Conservation (phyloP, 768 basidiomycete species). For the Boletus pseudo-olivaceus region DNA sequence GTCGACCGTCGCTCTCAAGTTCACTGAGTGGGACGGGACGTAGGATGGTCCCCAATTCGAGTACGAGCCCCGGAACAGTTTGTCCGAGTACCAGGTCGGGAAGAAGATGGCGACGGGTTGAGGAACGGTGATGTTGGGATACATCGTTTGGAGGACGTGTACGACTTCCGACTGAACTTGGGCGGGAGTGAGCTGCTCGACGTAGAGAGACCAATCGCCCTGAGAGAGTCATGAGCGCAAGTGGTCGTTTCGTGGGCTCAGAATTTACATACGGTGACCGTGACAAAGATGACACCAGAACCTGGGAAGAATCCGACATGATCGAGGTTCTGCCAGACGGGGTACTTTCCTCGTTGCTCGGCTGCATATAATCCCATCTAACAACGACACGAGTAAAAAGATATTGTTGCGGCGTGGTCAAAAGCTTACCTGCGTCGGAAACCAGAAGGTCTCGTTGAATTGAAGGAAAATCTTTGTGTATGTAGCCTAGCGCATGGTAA, state of each 20-base stretch:
- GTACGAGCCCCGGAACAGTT: conserved; percentile 45
- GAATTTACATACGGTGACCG: conserved; percentile 20
- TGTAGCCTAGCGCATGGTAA: conserved; percentile 36
- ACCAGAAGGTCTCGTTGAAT: conserved; percentile 63
- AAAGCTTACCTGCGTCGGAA: conserved; percentile 38
- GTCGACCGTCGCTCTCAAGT: conserved; percentile 52
- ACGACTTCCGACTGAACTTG: conserved; percentile 52
- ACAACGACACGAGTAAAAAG: not conserved
- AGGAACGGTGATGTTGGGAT: conserved; percentile 48
- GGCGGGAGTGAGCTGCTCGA: conserved; percentile 48
- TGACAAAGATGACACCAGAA: conserved; percentile 43
- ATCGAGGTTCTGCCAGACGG: conserved; percentile 66
- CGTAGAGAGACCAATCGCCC: conserved; percentile 58
- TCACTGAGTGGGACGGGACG: conserved; percentile 46
- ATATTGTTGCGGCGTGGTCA: not conserved
- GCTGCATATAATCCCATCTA: conserved; percentile 54
- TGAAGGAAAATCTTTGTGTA: conserved; percentile 70
- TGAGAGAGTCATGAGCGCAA: conserved; percentile 20
- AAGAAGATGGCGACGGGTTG: conserved; percentile 55
- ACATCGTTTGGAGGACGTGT: conserved; percentile 54
- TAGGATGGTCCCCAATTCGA: conserved; percentile 69
- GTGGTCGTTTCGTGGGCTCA: not conserved
- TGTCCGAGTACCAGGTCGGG: conserved; percentile 54
- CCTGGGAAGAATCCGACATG: conserved; percentile 55
- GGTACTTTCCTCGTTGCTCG: conserved; percentile 53